Evolutionary conservation across 805 yeast genomes (phyloP), one percentile per base, ranked within the genome.

Genomic region (Pichia occidentalis): DNA sequence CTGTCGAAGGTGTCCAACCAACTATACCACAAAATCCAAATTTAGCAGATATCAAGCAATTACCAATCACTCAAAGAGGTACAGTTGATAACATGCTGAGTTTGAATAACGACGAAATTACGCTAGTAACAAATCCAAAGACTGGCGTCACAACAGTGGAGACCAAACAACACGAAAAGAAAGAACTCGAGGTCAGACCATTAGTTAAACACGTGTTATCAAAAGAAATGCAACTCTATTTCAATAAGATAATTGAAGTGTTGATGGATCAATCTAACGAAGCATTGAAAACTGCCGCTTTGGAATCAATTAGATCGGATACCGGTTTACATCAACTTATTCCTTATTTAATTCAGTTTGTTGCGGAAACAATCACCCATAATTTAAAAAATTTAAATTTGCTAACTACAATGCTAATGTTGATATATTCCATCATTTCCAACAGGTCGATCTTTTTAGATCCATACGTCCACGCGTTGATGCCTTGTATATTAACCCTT

Each of bases 1-100:
- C 98, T 0, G 85, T 92, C 37, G 99, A 92, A 61, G 99, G 99
- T 41, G 95, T 92, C 7, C 99, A 92, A 56, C 98, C 99, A 1
- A 80, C 92, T 23, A 90, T 92, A 39, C 95, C 97, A 2, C 98
- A 94, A 61, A 92, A 92, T 63, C 99, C 99, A 18, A 72, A 80
- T 34, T 73, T 79, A 16, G 70, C 77, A 35, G 97, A 88, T 49
- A 80, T 90, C 45, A 77, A 79, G 55, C 73, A 76, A 24, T 63
- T 85, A 39, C 84, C 95, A 14, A 86, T 95, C 4, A 68, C 77
- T 21, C 70, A 78, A 29, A 71, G 96, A 50, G 97, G 97, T 26
- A 86, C 96, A 3, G 83, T 79, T 54, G 77, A 77, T 46, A 67
- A 81, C 57, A 39, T 70, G 74, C 68, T 63, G 22, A 59, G 78